Base-by-base conservation (phyloP, 805 yeast genomes). In the Lachancea nothofagi region DNA sequence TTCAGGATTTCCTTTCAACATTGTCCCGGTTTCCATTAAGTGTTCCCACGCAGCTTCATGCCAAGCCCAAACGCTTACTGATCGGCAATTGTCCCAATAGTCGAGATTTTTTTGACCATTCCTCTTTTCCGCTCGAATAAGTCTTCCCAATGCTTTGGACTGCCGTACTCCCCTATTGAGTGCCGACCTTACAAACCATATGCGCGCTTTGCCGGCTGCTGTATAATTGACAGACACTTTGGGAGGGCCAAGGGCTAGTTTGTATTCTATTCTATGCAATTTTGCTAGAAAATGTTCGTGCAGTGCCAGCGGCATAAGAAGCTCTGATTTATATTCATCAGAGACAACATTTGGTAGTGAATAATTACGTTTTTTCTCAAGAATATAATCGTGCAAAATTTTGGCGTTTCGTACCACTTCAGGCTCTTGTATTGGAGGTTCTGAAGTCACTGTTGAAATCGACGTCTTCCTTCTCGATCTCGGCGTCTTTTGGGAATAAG, bases 41-140 rank as follows among this genome's bases (percentile, higher is more conserved):
- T 51, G 45, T 39, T 61, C 65, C 65, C 65, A 61, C 3, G 43
- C 31, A 10, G 61, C 62, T 33, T 61, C 65, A 27, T 52, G 48
- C 14, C 47, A 9, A 3, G 61, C 62, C 61, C 61, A 54, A 9
- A 34, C 22, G 8, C 49, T 44, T 28, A 44, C 38, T 4, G 15
- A 20, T 25, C 48, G 47, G 29, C 54, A 51, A 3, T 21, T 25
- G 9, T 38, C 43, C 33, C 48, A 36, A 8, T 39, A 19, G 37
- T 57, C 53, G 9, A 57, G 27, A 10, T 45, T 41, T 14, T 40
- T 43, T 33, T 59, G 64, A 30, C 50, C 43, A 20, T 39, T 34
- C 6, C 24, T 29, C 38, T 49, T 58, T 29, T 51, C 57, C 3
- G 30, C 27, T n/a, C 49, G 41, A 21, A 59, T 49, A 1, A 56